Evolutionary conservation across 257 asterid species (phyloP).

Genomic region (Solanum tarapatanum): DNA sequence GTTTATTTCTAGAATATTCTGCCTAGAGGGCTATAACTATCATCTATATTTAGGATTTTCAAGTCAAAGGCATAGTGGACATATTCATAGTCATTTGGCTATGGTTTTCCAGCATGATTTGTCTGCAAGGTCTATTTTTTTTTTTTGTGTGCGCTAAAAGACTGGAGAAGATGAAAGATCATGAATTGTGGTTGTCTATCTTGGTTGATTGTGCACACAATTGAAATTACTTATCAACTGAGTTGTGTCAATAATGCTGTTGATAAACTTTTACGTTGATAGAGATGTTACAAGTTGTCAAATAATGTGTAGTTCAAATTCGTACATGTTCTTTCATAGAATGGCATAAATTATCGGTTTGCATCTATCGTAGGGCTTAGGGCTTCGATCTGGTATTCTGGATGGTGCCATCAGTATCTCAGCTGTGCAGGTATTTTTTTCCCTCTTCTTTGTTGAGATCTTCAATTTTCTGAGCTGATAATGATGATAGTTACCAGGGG

Average conservation of each 20-base stretch:
- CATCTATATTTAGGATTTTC: background rate
- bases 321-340: background rate
- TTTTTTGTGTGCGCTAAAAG: background rate
- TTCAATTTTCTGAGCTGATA: background rate
- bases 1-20: background rate
- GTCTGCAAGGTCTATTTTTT: background rate
- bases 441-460: background rate
- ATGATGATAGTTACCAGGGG: background rate
- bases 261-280: background rate
- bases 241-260: background rate
- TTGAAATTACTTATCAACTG: background rate
- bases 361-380: conserved; percentile 56
- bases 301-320: background rate
- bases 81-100: background rate
- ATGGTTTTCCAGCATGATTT: background rate
- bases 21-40: background rate
- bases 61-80: background rate
- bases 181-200: background rate
- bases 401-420: conserved; percentile 99
- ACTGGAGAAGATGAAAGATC: background rate
- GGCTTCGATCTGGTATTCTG: conserved; percentile 74
- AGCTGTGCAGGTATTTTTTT: conserved; percentile 77
- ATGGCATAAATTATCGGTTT: background rate
- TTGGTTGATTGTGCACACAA: background rate
- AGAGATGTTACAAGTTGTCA: background rate